Evolutionary conservation across 1,139 yeast genomes (phyloP).

Genomic region (Geotrichum macrosporum): DNA sequence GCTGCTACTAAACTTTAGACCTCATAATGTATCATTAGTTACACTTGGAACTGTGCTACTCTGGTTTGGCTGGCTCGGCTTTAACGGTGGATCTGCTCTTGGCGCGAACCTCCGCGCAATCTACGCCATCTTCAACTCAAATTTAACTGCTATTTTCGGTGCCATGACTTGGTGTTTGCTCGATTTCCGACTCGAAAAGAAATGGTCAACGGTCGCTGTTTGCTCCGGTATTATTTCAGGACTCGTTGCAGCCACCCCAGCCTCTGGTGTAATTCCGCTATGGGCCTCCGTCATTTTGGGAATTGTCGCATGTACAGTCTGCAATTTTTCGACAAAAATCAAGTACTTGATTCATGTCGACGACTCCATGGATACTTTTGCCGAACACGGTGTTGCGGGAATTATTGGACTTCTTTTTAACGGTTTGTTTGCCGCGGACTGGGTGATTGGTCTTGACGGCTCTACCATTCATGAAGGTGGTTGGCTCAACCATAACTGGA

Average conservation of each 20-base stretch:
- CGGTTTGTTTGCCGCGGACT: constrained; percentile 79
- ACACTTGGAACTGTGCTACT: constrained; percentile 71
- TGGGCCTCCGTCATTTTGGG: constrained; percentile 92
- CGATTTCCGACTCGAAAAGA: constrained; percentile 80
- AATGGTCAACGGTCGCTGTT: constrained; percentile 91
- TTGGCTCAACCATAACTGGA: constrained; percentile 86
- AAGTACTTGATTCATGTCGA: constrained; percentile 78
- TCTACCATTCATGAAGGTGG: constrained; percentile 82
- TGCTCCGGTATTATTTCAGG: constrained; percentile 97
- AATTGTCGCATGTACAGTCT: constrained; percentile 68
- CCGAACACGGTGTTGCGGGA: constrained; percentile 98
- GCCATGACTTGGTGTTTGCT: constrained; percentile 88
- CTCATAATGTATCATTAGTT: constrained; percentile 86
- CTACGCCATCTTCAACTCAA: constrained; percentile 86
- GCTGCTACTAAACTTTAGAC: constrained; percentile 50
- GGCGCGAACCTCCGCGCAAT: constrained; percentile 65
- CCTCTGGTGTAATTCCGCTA: constrained; percentile 85
- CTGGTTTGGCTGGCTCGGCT: constrained; percentile 74
- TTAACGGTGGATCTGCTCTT: constrained; percentile 65
- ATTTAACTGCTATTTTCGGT: constrained; percentile 82
- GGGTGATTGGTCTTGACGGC: constrained; percentile 82
- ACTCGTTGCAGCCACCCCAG: constrained; percentile 92
- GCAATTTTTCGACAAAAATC: constrained; percentile 85
- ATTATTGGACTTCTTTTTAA: constrained; percentile 81
- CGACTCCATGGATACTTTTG: constrained; percentile 90